Evolutionary conservation across 768 basidiomycete species (phyloP).

Genomic region (Phaffia tasmanica): DNA sequence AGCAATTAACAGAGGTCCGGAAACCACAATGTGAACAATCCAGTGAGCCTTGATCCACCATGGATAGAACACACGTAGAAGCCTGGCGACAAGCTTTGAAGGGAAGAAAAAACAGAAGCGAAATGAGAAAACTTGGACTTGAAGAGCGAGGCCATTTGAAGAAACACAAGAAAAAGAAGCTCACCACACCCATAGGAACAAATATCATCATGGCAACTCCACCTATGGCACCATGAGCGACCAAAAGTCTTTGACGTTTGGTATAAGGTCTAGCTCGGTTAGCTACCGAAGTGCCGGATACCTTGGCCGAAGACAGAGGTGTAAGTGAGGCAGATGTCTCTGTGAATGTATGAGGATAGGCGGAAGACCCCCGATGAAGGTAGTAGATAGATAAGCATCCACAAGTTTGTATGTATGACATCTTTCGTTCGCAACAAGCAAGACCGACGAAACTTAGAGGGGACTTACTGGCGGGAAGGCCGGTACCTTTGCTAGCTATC

Average conservation of each 20-base stretch:
- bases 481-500: constrained; percentile 8
- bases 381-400: not conserved
- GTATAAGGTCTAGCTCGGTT: not conserved
- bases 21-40: constrained; percentile 10
- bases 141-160: not conserved
- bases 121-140: not conserved
- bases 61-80: constrained; percentile 3
- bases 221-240: constrained; percentile 15
- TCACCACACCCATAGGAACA: constrained; percentile 8
- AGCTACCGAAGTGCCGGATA: not conserved
- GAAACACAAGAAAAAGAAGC: not conserved
- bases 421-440: no score
- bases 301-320: not conserved
- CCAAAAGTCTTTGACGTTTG: not conserved
- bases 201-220: constrained; percentile 14
- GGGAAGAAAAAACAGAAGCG: not conserved
- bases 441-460: not conserved
- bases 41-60: constrained; percentile 18
- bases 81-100: constrained; percentile 2
- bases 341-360: no score
- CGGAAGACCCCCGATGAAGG: not conserved
- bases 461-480: constrained; percentile 11
- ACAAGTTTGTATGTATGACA: not conserved
- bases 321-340: not conserved
- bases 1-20: constrained; percentile 6